A percentile compares a stretch with the other conserved stretches of the same genome.
Evolutionary conservation across 2,329 filamentous ascomycete species (phyloP).

Genomic region (Rhynchosporium agropyri): DNA sequence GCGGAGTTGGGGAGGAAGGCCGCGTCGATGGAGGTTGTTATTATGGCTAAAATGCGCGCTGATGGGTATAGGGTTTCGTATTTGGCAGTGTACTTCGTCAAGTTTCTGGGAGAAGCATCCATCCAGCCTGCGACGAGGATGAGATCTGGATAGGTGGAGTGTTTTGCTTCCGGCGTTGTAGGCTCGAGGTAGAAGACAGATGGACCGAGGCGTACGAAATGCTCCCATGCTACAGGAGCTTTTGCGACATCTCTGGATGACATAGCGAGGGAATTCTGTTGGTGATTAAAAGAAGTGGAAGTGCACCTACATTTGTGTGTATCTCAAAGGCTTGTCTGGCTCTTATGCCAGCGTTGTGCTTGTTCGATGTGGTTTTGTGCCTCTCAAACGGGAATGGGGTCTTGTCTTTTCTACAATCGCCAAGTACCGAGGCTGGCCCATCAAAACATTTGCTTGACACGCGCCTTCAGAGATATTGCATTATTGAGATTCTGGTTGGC

Average conservation of each 20-base stretch:
- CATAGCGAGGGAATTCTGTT: not conserved
- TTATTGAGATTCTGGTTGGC: not conserved
- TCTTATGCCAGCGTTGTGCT: not conserved
- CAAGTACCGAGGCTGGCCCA: not conserved
- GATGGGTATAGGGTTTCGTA: constrained; percentile 49
- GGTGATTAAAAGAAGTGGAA: not conserved
- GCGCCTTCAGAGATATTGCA: not conserved
- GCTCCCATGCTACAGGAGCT: constrained; percentile 23
- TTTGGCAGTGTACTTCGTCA: constrained; percentile 51
- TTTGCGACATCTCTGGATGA: not conserved
- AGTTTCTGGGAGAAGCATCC: constrained; percentile 47
- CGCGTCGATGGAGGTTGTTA: constrained; percentile 49
- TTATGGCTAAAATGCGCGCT: constrained; percentile 52
- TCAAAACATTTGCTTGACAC: not conserved
- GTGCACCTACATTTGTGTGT: constrained; percentile 15
- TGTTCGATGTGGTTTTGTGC: not conserved
- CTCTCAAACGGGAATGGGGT: constrained; percentile 14
- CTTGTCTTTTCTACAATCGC: constrained; percentile 2
- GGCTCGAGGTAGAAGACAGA: constrained; percentile 47
- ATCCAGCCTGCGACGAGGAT: constrained; percentile 52
- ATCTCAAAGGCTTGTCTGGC: not conserved
- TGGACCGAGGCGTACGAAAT: constrained; percentile 45
- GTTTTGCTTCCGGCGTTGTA: constrained; percentile 19
- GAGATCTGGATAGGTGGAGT: constrained; percentile 42
- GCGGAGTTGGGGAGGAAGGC: constrained; percentile 45